Evolutionary conservation across 129 eudicot species (phyloP).

Genomic region (Gnaphalium uliginosum): DNA sequence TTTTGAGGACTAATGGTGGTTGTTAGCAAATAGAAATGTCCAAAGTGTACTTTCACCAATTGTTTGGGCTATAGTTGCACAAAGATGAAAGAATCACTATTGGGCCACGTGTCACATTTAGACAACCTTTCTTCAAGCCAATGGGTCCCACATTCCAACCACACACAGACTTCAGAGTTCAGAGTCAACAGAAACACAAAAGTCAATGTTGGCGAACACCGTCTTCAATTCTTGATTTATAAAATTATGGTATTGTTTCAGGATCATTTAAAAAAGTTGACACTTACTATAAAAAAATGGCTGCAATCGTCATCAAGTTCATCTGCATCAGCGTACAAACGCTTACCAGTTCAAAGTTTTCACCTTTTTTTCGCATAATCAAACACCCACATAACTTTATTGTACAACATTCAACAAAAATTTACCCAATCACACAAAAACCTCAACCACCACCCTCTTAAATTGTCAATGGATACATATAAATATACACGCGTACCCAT

Average conservation of each 20-base stretch:
- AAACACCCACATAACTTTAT: conserved; percentile 25
- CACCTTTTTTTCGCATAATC: conserved; percentile 12
- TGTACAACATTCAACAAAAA: conserved; percentile 24
- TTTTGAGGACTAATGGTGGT: no score
- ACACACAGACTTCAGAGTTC: background rate
- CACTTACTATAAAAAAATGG: conserved; percentile 2
- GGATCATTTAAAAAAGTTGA: no score
- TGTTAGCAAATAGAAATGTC: no score
- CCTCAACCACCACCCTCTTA: conserved; percentile 35
- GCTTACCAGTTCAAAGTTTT: conserved; percentile 35
- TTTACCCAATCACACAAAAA: conserved; percentile 19
- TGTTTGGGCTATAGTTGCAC: background rate
- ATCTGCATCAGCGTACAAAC: conserved; percentile 24
- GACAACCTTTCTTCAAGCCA: background rate
- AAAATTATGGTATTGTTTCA: no score
- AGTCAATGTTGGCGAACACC: conserved; percentile 29
- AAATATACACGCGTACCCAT: conserved; percentile 14
- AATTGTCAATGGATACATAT: conserved; percentile 25
- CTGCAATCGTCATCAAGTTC: conserved; percentile 30
- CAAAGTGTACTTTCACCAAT: background rate
- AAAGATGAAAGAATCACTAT: background rate
- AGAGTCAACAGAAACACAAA: conserved; percentile 16
- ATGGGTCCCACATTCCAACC: background rate
- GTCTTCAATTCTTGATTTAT: background rate
- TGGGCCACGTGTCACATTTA: no score